Base-by-base conservation (phyloP, 768 basidiomycete genomes). In the Mrakia frigida region DNA sequence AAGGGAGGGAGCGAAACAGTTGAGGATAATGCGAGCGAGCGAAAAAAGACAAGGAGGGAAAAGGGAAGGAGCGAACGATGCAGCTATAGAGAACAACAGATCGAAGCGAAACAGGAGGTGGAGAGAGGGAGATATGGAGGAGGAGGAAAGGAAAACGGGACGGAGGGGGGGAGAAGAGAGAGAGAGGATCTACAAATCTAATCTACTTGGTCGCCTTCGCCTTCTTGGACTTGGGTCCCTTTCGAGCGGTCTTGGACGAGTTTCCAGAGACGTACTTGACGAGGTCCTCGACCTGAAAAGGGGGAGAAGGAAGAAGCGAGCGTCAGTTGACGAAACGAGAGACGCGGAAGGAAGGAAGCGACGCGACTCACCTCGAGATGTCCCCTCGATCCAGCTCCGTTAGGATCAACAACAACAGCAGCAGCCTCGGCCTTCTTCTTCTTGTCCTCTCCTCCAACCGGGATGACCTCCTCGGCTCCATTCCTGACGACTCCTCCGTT, bases 231-330 rank as follows among this genome's bases (percentile, higher is more conserved):
- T 61, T 69, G 69, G 53, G 43, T 18, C 37, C 41, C 71, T 73
- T 73, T n/a, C 41, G 59, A 14, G 46, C 25, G 14, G 56, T 31
- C 60, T 77, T 73, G 41, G 52, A 50, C 28, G 46, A 21, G 59
- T 43, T 31, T 50, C 76, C 76, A 18, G 70, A n/a, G 74, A 85
- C 84, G 79, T 82, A 85, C 67, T 82, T 80, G 79, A 85, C 85
- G 59, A 85, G 80, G 37, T 84, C 84, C 46, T 85, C 85, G 39
- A 85, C 81, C 75, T 83, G 82, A 39, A 82, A n/a, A n/a, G n/a
- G n/a, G 21, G 16, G 35, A 74, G 65, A n/a, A 31, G 61, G 31
- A 9, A 37, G 37, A 25, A n/a, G n/a, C 1, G 73, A 11, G n/a
- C 5, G 16, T 28, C 25, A 43, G 21, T 31, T 56, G 6, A 1